A percentile compares a stretch with the other conserved stretches of the same genome.
These are phyloP conservation scores for Backusella tarrabulga DNA, from an alignment of 192 early-diverging fungal genomes.

Conservation along the genomic window DNA sequence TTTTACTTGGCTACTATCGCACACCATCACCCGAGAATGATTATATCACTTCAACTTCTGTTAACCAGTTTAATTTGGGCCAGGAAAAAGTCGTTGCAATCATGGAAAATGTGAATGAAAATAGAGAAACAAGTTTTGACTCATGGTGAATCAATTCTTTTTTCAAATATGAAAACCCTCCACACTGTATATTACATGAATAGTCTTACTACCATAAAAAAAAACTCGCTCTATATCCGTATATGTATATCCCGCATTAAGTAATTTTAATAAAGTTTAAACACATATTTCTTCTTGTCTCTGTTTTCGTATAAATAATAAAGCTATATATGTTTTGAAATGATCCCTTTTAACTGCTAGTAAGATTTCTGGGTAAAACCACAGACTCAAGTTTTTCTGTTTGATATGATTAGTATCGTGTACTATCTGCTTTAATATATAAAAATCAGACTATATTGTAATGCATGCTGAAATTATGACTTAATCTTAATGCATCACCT, in stretches of 20 bases:
- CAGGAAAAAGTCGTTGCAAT: neutral
- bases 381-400: no score
- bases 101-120: constrained; percentile 1
- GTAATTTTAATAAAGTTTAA: neutral
- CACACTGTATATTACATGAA: neutral
- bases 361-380: no score
- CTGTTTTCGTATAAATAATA: no score
- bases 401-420: no score
- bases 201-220: neutral
- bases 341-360: no score
- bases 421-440: no score
- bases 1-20: neutral
- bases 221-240: neutral
- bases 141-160: neutral
- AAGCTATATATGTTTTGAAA: no score
- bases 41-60: neutral
- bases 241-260: neutral
- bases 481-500: no score
- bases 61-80: constrained; percentile 2
- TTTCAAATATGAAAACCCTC: neutral
- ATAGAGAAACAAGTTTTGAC: neutral
- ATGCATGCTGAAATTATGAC: no score
- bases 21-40: neutral
- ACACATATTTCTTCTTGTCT: neutral
- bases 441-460: no score